Evolutionary conservation across 2,329 filamentous ascomycete genomes (phyloP), one percentile per base, ranked within the genome.

Genomic region (Phialophora verrucosa): DNA sequence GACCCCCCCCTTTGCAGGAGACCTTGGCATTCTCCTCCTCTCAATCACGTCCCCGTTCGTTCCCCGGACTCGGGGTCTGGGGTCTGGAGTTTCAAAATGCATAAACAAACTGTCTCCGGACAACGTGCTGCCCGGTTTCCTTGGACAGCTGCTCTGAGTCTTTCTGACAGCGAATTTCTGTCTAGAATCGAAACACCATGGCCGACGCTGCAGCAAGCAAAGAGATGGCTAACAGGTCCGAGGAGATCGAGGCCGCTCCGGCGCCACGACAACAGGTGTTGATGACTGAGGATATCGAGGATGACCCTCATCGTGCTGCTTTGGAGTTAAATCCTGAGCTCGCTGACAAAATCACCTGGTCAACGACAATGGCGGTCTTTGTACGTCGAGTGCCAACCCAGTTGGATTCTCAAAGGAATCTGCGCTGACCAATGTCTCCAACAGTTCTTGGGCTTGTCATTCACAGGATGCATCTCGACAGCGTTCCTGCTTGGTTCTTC

Each of bases 401-500:
- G 31, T 31, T 27, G 27, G 53, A 31, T 8, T 35, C 14, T 27
- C 25, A 14, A 50, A 23, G 6, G 20, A 10, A 25, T 23, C 11
- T 53, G 23, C 32, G n/a, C 47, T 27, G 20, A 61, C 25, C 12
- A 20, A 8, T 25, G n/a, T 42, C 31, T 27, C 1, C 49, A 12
- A 51, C 44, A 68, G 66, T 68, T 61, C 38, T 27, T 68, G 44
- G 58, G 59, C 32, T 51, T 69, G 31, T 63, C 60, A 7, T 69
- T 57, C 51, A 38, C 66, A 35, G 50, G 38, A 17, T 72, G 74
- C 64, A 74, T 78, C 53, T 71, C 74, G 4, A 74, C 72, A 6
- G 72, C 73, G 17, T 76, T 73, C 64, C 74, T 71, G 4, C 68
- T 76, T 7, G 72, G 68, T 8, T 71, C 69, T 0, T 68, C 68